Evolutionary conservation across 2,329 filamentous ascomycete genomes (phyloP).

Genomic region (Aspergillus sergii): DNA sequence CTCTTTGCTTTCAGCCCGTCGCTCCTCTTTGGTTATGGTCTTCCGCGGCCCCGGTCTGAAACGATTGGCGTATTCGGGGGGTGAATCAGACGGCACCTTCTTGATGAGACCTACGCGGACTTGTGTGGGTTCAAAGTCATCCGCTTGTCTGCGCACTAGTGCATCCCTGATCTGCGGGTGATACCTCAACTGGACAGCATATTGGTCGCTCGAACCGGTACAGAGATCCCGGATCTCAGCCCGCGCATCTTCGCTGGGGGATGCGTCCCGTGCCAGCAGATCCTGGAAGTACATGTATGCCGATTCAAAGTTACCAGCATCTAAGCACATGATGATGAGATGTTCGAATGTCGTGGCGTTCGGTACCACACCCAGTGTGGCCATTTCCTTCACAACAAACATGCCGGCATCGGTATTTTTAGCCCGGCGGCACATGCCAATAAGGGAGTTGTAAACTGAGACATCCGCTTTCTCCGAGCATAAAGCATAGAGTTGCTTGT

Average conservation of each 20-base stretch:
- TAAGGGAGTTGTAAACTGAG: slow-evolving; percentile 62
- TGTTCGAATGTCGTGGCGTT: slow-evolving; percentile 64
- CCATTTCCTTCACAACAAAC: slow-evolving; percentile 66
- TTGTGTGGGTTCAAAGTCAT: neutral
- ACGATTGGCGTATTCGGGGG: slow-evolving; percentile 1
- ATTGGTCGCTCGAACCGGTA: slow-evolving; percentile 30
- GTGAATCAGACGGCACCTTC: slow-evolving; percentile 1
- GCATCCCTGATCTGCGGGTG: slow-evolving; percentile 30
- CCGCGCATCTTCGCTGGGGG: slow-evolving; percentile 27
- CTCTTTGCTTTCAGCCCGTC: slow-evolving; percentile 21
- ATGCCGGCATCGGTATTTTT: slow-evolving; percentile 58
- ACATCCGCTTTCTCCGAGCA: slow-evolving; percentile 47
- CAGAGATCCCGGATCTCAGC: slow-evolving; percentile 34
- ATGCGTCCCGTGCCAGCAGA: slow-evolving; percentile 33
- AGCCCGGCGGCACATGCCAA: slow-evolving; percentile 51
- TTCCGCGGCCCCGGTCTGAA: slow-evolving; percentile 9
- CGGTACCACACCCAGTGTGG: slow-evolving; percentile 56
- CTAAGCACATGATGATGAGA: slow-evolving; percentile 60
- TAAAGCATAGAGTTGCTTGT: slow-evolving; percentile 62
- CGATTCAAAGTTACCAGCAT: slow-evolving; percentile 37
- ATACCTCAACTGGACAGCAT: slow-evolving; percentile 32
- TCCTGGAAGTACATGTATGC: slow-evolving; percentile 44
- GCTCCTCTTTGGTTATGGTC: slow-evolving; percentile 14
- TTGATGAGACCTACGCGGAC: neutral
- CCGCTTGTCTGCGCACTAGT: neutral